A percentile compares a stretch with the other conserved stretches of the same genome.
Conservation (phyloP, 1,139 yeast species). For the Nakaseomyces kungkrabaensis region DNA sequence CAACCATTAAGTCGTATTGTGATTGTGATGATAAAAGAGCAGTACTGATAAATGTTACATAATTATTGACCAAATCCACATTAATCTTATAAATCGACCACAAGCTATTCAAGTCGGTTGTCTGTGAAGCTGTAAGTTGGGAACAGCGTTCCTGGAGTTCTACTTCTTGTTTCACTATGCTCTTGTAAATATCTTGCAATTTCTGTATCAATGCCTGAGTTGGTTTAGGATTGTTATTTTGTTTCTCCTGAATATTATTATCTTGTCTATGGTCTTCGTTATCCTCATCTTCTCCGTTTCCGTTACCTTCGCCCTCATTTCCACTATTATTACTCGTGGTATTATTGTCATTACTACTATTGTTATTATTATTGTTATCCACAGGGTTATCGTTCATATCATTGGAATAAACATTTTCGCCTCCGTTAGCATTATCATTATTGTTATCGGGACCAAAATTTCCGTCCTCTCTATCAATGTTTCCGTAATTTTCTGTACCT, state of each 20-base stretch:
- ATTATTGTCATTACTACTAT: conserved; percentile 12
- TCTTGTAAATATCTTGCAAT: conserved; percentile 62
- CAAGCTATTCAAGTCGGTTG: conserved; percentile 45
- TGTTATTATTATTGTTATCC: conserved; percentile 11
- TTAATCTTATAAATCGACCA: conserved; percentile 67
- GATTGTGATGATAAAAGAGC: conserved; percentile 67
- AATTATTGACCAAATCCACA: conserved; percentile 53
- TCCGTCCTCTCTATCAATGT: conserved; percentile 4
- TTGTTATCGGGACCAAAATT: conserved; percentile 8
- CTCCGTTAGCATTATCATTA: conserved; percentile 11
- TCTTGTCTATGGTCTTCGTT: conserved; percentile 8
- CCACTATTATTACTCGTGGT: conserved; percentile 6
- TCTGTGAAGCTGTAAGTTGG: conserved; percentile 38
- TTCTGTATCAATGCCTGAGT: conserved; percentile 64
- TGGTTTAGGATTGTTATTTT: conserved; percentile 45
- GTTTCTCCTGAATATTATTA: conserved; percentile 21
- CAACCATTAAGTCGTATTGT: conserved; percentile 31
- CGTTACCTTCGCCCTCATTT: conserved; percentile 9
- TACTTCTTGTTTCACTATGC: conserved; percentile 57
- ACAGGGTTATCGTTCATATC: conserved; percentile 6
- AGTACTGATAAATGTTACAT: conserved; percentile 59
- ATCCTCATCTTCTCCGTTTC: conserved; percentile 13
- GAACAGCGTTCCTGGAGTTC: conserved; percentile 57
- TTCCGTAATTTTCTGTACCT: not conserved
- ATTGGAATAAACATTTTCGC: conserved; percentile 4